Evolutionary conservation across 176 grass and related monocot genomes (phyloP).

Genomic region (Cocos nucifera): DNA sequence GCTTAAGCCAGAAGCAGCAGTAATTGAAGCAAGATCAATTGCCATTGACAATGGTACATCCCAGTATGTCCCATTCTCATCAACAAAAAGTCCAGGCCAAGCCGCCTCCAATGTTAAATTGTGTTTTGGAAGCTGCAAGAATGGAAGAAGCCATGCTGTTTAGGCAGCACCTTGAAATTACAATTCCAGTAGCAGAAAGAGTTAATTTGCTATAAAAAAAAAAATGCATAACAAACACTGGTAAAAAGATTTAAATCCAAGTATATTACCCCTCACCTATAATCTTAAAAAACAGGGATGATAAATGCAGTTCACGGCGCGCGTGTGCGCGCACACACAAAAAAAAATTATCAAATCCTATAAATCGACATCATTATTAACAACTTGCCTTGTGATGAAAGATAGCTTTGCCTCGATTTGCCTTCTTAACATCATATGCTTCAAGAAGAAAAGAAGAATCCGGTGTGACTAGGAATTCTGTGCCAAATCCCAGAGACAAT

Average conservation of each 20-base stretch:
- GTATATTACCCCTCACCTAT: too few relatives aligned
- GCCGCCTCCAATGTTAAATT: slow-evolving; percentile 63
- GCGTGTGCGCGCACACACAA: too few relatives aligned
- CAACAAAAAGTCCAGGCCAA: slow-evolving; percentile 85
- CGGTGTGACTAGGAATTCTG: slow-evolving; percentile 53
- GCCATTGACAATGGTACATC: slow-evolving; percentile 77
- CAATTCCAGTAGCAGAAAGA: too few relatives aligned
- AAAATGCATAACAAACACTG: too few relatives aligned
- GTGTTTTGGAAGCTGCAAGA: slow-evolving; percentile 57
- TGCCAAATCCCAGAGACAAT: slow-evolving; percentile 51
- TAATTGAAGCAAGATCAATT: slow-evolving; percentile 69
- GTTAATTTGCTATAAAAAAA: too few relatives aligned
- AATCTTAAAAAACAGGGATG: too few relatives aligned
- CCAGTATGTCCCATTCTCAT: slow-evolving; percentile 71
- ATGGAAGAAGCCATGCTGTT: slow-evolving; percentile 7
- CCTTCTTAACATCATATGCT: slow-evolving; percentile 51
- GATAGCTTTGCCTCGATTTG: slow-evolving; percentile 62
- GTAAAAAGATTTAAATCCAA: too few relatives aligned
- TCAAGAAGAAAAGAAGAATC: slow-evolving; percentile 60
- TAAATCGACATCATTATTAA: slow-evolving; percentile 19
- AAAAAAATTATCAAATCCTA: background rate
- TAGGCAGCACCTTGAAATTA: too few relatives aligned
- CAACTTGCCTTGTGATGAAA: slow-evolving; percentile 85
- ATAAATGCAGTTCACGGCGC: too few relatives aligned
- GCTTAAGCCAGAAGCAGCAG: slow-evolving; percentile 63